Conservation (phyloP, 139 green algal species). For the Astrephomene gubernaculifera region DNA sequence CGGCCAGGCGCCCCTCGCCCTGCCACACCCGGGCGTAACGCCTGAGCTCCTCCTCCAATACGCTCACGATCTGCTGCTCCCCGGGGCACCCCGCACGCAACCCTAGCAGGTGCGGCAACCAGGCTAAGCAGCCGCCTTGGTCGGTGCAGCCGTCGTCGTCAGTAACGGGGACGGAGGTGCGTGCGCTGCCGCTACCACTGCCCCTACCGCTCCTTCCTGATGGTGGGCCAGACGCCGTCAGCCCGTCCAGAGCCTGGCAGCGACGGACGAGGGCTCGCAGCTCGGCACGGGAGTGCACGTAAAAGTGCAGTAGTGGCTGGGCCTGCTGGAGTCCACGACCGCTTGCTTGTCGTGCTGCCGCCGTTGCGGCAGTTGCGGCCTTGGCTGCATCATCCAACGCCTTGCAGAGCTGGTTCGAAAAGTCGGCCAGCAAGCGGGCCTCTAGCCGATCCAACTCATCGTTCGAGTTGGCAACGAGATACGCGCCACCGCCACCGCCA, state of each 20-base stretch:
- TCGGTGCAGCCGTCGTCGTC: not conserved
- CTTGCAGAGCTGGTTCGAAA: not conserved
- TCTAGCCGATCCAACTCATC: not conserved
- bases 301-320: slow-evolving; percentile 17
- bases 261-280: not conserved
- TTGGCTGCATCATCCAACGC: not conserved
- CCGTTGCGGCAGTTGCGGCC: not conserved
- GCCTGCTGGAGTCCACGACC: too few species aligned
- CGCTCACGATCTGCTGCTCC: not conserved
- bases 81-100: not conserved
- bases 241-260: not conserved
- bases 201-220: not conserved
- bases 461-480: not conserved
- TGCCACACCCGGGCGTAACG: slow-evolving; percentile 21
- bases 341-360: too few species aligned
- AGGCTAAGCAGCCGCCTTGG: not conserved
- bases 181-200: not conserved
- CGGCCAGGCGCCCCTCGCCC: slow-evolving; percentile 5
- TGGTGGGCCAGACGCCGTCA: not conserved
- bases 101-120: slow-evolving; percentile 11
- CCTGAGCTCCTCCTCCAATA: slow-evolving; percentile 30
- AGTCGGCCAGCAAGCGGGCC: not conserved
- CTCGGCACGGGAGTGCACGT: slow-evolving; percentile 8
- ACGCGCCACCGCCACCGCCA: too few species aligned
- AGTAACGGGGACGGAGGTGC: not conserved